Evolutionary conservation across 176 grass and related monocot species (phyloP), one percentile per base, ranked within the genome.

Genomic region (Triticum urartu): DNA sequence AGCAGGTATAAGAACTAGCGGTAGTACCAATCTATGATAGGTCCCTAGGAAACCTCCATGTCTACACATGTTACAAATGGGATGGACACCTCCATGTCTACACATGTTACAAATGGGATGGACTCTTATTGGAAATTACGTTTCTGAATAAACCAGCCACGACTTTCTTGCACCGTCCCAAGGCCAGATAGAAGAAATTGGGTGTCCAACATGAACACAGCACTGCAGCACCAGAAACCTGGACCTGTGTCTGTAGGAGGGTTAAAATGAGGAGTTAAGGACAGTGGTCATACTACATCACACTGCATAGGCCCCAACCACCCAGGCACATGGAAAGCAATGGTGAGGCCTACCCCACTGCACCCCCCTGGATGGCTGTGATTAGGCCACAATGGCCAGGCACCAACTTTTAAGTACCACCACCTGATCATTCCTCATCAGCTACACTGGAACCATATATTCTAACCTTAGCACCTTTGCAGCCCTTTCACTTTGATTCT

Each of bases 341-440:
- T 81, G 86, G 63, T 80, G 68, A 62, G 81, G 69, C 48, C 68
- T 86, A 60, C 63, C 32, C 26, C 24, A n/a, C 45, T 34, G 66
- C 81, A 26, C 24, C 33, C 36, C 28, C 61, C 85, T 92, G 89
- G 87, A 88, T 89, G 94, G 91, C 75, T 90, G 85, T 88, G 92
- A 92, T 94, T 89, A 82, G 76, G 86, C 87, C 89, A 97, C 92
- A 85, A 85, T 93, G 85, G 35, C 85, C 67, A 86, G 83, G 85
- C 94, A 83, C 94, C 70, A 88, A 95, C 87, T 95, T 95, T 95
- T 84, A 89, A 91, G 94, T 82, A 83, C 81, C 91, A 95, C 91
- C 83, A 93, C 89, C 94, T 93, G 94, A 95, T 93, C 85, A 71
- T 91, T 94, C 89, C 81, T 84, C 80, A 75, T 82, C 84, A 68